Evolutionary conservation across 768 basidiomycete species (phyloP).

Genomic region (Mycena belliarum): DNA sequence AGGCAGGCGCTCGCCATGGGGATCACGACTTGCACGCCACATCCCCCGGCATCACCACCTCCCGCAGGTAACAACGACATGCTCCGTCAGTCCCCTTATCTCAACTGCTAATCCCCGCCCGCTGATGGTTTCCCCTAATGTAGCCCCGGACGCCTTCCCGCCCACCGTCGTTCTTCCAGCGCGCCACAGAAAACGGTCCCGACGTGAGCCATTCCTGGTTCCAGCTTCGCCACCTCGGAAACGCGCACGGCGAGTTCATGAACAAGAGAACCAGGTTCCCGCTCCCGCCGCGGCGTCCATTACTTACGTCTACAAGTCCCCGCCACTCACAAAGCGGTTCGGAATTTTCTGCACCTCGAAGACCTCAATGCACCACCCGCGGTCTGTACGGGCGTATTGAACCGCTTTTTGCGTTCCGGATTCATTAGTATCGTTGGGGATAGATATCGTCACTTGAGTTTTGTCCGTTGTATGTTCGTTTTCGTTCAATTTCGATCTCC

Average conservation of each 20-base stretch:
- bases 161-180: background rate
- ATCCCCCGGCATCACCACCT: background rate
- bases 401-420: too few relatives aligned
- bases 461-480: too few relatives aligned
- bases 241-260: background rate
- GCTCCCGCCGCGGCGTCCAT: background rate
- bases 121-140: background rate
- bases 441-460: too few relatives aligned
- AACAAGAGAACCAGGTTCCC: constrained; percentile 12
- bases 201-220: background rate
- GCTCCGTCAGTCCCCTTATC: constrained; percentile 4
- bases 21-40: constrained; percentile 8
- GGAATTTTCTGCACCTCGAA: constrained; percentile 21
- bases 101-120: background rate
- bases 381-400: constrained; percentile 8
- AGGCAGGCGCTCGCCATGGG: background rate
- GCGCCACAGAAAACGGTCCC: background rate
- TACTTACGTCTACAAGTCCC: constrained; percentile 13
- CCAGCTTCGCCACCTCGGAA: background rate
- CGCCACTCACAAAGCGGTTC: constrained; percentile 19
- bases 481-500: too few relatives aligned
- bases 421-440: too few relatives aligned
- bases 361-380: constrained; percentile 15
- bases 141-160: constrained; percentile 16
- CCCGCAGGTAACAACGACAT: constrained; percentile 9